Base-by-base conservation (phyloP, 768 basidiomycete genomes). In the Austroboletus eburneus region DNA sequence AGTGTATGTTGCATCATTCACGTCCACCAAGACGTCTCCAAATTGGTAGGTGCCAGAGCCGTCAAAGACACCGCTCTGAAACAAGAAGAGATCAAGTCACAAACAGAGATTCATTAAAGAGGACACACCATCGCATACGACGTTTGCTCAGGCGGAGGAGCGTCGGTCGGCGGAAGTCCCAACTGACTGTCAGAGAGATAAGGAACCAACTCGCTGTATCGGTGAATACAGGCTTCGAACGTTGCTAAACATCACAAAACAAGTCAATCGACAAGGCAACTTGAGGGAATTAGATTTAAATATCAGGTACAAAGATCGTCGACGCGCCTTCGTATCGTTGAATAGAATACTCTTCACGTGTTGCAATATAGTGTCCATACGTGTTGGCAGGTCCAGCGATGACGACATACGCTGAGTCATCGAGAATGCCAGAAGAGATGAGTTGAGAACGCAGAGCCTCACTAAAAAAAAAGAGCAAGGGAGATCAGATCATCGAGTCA, bases 281-380 rank as follows among this genome's bases (percentile, higher is more conserved):
- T 8, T 5, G 9, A 5, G 33, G 5, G 16, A 5, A 8, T 8
- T 16, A 34, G 16, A 62, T 53, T 6, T 5, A 27, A 5, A 6
- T 12, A 88, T 87, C 77, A 48, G 74, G 79, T 32, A 87, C 87
- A 63, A 80, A 89, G 37, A 89, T 72, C 9, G 85, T 89, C 36
- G 87, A 88, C 1, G 85, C 87, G 41, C 87, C 88, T 66, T 90
- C 88, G 54, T 88, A 88, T 41, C 88, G 74, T 63, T 90, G 88
- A 13, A 85, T 66, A 20, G 72, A 65, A 60, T 87, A 89, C 62
- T 87, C 86, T 63, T 90, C 85, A 9, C 68, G 72, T 23, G 85
- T 88, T 2, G 85, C 69, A 42, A 87, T 72, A 59, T 88, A 87
- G 65, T 88, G 87, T 0, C 71, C 77, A 57, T 90, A 90, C 5